A percentile compares a stretch with the other conserved stretches of the same genome.
Conservation (phyloP, 1,284 basidiomycete genomes). For the Rhizopogon parksii region DNA sequence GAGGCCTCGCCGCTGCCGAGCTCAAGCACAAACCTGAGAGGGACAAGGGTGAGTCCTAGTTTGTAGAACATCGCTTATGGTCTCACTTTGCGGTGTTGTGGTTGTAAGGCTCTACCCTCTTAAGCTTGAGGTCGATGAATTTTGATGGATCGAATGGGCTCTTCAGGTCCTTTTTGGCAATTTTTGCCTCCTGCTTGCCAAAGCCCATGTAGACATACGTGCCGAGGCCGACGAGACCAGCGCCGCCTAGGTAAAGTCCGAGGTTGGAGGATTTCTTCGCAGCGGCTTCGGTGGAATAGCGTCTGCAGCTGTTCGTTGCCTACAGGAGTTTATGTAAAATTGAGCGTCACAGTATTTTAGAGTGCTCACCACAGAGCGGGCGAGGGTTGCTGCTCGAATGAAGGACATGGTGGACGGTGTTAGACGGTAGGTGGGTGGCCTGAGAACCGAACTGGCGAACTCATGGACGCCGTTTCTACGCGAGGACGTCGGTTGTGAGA, state of each 20-base stretch:
- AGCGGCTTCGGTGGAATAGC: slow-evolving; percentile 41
- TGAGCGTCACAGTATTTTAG: not conserved
- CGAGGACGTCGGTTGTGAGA: slow-evolving; percentile 19
- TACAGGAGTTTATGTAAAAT: slow-evolving; percentile 12
- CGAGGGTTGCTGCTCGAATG: slow-evolving; percentile 32
- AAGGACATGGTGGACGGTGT: slow-evolving; percentile 33
- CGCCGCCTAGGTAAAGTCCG: slow-evolving; percentile 42
- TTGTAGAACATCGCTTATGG: not conserved
- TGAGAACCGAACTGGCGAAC: slow-evolving; percentile 14
- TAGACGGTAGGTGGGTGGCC: slow-evolving; percentile 8
- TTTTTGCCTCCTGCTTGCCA: slow-evolving; percentile 27
- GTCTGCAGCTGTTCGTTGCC: slow-evolving; percentile 28
- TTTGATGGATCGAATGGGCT: slow-evolving; percentile 69
- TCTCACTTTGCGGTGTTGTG: slow-evolving; percentile 76
- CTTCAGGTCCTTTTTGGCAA: slow-evolving; percentile 40
- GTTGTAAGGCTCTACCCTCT: slow-evolving; percentile 85
- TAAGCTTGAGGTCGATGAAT: slow-evolving; percentile 77
- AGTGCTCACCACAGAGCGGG: slow-evolving; percentile 34
- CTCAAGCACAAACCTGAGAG: slow-evolving; percentile 71
- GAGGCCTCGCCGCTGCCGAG: slow-evolving; percentile 79
- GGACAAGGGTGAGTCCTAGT: not conserved
- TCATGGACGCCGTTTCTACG: slow-evolving; percentile 13
- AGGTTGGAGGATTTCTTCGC: slow-evolving; percentile 43
- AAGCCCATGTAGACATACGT: slow-evolving; percentile 44
- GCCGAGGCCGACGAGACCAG: slow-evolving; percentile 43